Evolutionary conservation across 2,329 filamentous ascomycete genomes (phyloP).

Genomic region (Diaporthe sp.): DNA sequence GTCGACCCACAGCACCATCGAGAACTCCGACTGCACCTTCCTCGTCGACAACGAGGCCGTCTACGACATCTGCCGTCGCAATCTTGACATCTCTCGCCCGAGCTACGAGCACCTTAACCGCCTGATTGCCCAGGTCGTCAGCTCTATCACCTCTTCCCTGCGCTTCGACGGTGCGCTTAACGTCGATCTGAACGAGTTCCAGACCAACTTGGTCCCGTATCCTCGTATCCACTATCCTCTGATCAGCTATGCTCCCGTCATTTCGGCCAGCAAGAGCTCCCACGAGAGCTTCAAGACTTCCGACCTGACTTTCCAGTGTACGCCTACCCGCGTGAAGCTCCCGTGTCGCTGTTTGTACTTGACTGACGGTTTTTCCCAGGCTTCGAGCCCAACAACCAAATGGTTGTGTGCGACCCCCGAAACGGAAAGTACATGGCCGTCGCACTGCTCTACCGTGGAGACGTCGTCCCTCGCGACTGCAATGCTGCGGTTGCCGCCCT

Average conservation of each 20-base stretch:
- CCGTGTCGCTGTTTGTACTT: not conserved
- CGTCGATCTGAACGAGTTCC: conserved; percentile 83
- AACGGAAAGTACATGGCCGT: conserved; percentile 85
- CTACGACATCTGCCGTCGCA: conserved; percentile 81
- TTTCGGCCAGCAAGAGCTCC: conserved; percentile 80
- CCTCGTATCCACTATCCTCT: conserved; percentile 82
- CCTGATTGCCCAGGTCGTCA: conserved; percentile 80
- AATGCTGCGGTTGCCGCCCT: conserved; percentile 75
- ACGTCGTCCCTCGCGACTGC: conserved; percentile 79
- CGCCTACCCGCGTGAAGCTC: conserved; percentile 47
- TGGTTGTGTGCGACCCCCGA: conserved; percentile 81
- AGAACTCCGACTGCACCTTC: conserved; percentile 86
- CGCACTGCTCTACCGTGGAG: conserved; percentile 78
- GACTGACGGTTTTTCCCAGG: conserved; percentile 59
- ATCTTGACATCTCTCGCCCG: conserved; percentile 77
- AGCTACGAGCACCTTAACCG: conserved; percentile 81
- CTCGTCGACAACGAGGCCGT: conserved; percentile 82
- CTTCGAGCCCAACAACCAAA: conserved; percentile 84
- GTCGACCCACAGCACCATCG: conserved; percentile 81
- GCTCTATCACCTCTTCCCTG: conserved; percentile 80
- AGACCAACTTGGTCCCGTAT: conserved; percentile 82
- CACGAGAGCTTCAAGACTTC: conserved; percentile 91
- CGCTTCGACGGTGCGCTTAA: conserved; percentile 81
- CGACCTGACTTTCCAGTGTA: conserved; percentile 82
- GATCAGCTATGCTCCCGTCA: conserved; percentile 79